phyloP scores from a whole-genome alignment of 148 eudicot genomes.

The Rheum nobile region DNA sequence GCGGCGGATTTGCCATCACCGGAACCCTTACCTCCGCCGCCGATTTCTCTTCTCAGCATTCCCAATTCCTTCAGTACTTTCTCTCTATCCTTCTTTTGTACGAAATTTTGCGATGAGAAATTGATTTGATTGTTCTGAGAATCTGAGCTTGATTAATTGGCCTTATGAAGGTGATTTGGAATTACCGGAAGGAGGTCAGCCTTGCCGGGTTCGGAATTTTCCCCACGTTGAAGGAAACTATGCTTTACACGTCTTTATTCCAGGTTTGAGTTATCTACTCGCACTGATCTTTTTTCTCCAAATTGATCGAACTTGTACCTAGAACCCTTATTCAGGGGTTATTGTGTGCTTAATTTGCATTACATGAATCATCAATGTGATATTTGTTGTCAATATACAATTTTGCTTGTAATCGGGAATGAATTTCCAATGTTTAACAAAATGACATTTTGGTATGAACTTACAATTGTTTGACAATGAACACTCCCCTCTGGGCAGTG shows the following conservation, averaged over 20 bases:
- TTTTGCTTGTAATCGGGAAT: background rate
- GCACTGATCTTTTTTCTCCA: background rate
- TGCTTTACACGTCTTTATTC: conserved; percentile 83
- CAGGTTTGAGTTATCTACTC: conserved; percentile 22
- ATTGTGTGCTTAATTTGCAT: background rate
- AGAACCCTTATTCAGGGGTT: background rate
- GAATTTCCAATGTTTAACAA: background rate
- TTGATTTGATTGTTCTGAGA: conserved; percentile 9
- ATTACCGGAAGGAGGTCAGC: conserved; percentile 24
- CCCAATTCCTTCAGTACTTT: conserved; percentile 44
- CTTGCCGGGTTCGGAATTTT: conserved; percentile 61
- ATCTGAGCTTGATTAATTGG: too few relatives aligned
- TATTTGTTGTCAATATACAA: background rate
- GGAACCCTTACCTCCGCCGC: conserved; percentile 67
- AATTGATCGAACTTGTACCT: too few relatives aligned
- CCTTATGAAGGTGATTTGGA: too few relatives aligned
- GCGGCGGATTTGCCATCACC: background rate
- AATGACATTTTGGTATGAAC: background rate
- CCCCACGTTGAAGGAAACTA: conserved; percentile 91
- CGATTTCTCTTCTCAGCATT: conserved; percentile 56
- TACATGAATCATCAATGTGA: background rate
- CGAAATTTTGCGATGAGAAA: background rate
- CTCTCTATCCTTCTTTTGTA: background rate
- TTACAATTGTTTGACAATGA: background rate
- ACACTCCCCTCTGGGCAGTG: background rate